Percentiles rank a stretch among this genome's conserved stretches.
Conservation (phyloP, 208 protist species). For the Trichomonas tenax region DNA sequence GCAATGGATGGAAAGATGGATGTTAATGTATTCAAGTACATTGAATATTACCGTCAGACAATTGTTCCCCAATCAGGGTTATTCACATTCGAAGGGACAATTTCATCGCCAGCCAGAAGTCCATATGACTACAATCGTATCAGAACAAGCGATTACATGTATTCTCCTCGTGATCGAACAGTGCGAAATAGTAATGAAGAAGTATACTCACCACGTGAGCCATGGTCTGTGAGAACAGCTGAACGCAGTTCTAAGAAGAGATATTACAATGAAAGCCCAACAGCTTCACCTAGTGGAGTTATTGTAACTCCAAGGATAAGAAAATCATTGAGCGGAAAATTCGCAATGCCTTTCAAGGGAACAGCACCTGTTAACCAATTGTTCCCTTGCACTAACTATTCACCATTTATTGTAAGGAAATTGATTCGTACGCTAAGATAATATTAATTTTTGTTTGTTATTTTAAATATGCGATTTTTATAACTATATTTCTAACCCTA, state of each 20-base stretch:
- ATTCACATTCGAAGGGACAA: background rate
- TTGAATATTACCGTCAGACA: background rate
- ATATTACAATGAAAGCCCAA: background rate
- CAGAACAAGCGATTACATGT: background rate
- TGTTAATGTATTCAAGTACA: background rate
- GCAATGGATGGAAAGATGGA: background rate
- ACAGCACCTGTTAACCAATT: background rate
- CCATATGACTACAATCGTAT: background rate
- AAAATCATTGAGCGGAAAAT: background rate
- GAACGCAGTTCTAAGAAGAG: background rate
- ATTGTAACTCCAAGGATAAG: background rate
- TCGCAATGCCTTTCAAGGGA: background rate
- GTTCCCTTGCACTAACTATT: background rate
- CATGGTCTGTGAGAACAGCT: background rate
- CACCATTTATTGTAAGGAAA: background rate
- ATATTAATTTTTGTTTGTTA: background rate
- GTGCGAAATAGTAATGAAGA: too few species aligned
- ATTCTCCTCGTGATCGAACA: background rate
- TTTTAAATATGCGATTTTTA: background rate
- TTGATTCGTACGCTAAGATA: background rate
- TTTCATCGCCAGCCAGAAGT: background rate
- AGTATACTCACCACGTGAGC: background rate
- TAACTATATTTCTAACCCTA: too few species aligned
- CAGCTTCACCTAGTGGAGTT: background rate
- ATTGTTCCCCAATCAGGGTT: background rate